Base-by-base conservation (phyloP, 768 basidiomycete species). In the Dacryopinax primogenitus region DNA sequence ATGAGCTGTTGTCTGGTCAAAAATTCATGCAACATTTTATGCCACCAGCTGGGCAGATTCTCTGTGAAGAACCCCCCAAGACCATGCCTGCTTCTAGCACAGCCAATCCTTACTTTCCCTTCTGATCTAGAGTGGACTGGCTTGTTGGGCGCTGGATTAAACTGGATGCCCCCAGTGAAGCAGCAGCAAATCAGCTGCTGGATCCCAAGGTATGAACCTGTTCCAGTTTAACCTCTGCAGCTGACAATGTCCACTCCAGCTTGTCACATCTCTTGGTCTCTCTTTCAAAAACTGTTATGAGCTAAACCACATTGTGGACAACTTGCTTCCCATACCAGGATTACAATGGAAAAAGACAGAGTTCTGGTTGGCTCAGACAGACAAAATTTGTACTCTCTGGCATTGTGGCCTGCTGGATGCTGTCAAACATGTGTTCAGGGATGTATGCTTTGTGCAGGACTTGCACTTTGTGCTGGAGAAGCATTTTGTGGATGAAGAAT, bases 241-340 rank as follows among this genome's bases (percentile, higher is more conserved):
- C 51, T 32, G 51, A 58, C 6, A 2, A 30, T 58, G 45, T 18
- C 15, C 26, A n/a, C n/a, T n/a, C n/a, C 26, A 58, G 51, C 51
- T 58, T 26, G 51, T 58, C 9, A 13, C 26, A 32, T 23, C 51
- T 9, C 51, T 58, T 9, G 51, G 18, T 21, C 26, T 58, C 3
- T 58, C 51, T 18, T 58, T 58, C 51, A 58, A 58, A 30, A 58
- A 58, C 51, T 58, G 51, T 30, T 58, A 58, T 30, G 51, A 58
- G 18, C 30, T 58, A 3, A 58, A 58, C 18, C 51, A 58, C 30
- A 3, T 58, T 6, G 21, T 58, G 9, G 51, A 58, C 26, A 58
- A 58, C 51, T 15, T 58, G 30, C 26, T 58, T 6, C 51, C 51
- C 51, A 30, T 9, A 28, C 51, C 26, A 58, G 13, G 12, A 13